phyloP scores from a whole-genome alignment of 176 grass and related monocot genomes.

The Paspalum vaginatum region DNA sequence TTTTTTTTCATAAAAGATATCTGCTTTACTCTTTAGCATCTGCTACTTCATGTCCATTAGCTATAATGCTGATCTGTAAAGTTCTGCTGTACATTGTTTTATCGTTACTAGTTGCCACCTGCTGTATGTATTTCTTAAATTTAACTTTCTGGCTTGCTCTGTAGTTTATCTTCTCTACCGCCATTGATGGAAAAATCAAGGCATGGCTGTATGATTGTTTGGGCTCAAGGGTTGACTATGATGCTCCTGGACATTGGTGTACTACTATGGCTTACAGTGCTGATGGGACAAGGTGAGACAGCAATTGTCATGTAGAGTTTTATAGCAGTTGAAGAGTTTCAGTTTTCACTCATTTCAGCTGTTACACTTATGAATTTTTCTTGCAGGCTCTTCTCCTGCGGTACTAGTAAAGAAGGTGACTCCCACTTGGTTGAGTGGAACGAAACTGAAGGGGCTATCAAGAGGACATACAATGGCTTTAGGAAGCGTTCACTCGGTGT shows the following conservation, averaged over 20 bases:
- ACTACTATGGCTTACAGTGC: conserved; percentile 97
- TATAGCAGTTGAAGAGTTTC: not conserved
- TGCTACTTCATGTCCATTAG: not conserved
- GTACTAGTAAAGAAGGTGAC: conserved; percentile 97
- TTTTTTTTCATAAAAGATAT: conserved; percentile 11
- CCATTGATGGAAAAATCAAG: conserved; percentile 99
- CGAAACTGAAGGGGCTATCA: conserved; percentile 94
- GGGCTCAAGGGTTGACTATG: conserved; percentile 98
- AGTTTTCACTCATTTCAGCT: conserved; percentile 11
- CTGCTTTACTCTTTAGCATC: conserved; percentile 6
- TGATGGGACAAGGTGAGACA: conserved; percentile 81
- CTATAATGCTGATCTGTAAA: conserved; percentile 2
- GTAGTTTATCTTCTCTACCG: conserved; percentile 99
- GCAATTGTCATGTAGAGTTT: conserved; percentile 17
- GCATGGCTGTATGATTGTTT: conserved; percentile 98
- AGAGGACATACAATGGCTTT: conserved; percentile 91
- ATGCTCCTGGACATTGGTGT: conserved; percentile 99
- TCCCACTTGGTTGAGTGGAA: conserved; percentile 99
- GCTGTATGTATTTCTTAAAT: conserved; percentile 20
- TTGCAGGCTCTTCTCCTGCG: conserved; percentile 90
- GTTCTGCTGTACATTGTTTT: conserved; percentile 17
- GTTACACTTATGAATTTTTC: conserved; percentile 26
- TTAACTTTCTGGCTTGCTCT: conserved; percentile 31
- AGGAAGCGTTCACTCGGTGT: conserved; percentile 86
- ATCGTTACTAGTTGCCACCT: not conserved